Base-by-base conservation (phyloP, 495 filamentous ascomycete species). In the Trichoderma gamsii region DNA sequence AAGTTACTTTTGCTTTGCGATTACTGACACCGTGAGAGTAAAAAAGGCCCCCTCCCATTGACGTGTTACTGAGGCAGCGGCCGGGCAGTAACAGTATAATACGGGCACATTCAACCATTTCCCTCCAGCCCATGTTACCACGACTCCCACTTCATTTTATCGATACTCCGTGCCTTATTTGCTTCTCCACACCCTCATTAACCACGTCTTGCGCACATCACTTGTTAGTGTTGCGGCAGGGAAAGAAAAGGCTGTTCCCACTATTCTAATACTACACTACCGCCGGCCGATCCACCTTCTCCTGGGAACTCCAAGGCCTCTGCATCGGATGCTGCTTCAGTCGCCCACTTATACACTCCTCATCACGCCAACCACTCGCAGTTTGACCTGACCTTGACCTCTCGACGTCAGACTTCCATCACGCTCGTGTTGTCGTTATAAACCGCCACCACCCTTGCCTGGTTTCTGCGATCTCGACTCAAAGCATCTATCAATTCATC, bases 141-240 rank as follows among this genome's bases (percentile, higher is more conserved):
- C 18, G 4, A 61, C 27, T 61, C 56, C 56, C 56, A 25, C 56
- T 16, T 61, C 56, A 61, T 29, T 61, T 61, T 61, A 61, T 61
- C 56, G 56, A 61, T 27, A 61, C 56, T 61, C 56, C 56, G 56
- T 61, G 56, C 56, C 27, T 61, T 61, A 61, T 61, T 61, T 61
- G 23, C 13, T 32, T 27, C 56, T 61, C 56, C 56, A 61, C 56
- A 61, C 56, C 56, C 56, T 61, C 56, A 61, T 61, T 61, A 61
- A 25, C 56, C 25, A 25, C 9, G 56, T 18, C 49, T 29, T 61
- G 18, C 49, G 21, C 18, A n/a, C 49, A 52, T n/a, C 49, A 9
- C 21, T n/a, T 52, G 49, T 23, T 52, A 52, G 49, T 52, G 49
- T n/a, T 52, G 49, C 49, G 49, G 4, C 49, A 52, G 21, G 21